Percentiles rank a stretch among this genome's conserved stretches.
Conservation (phyloP, 2,329 filamentous ascomycete genomes). For the Ploettnerulaceae sp. region DNA sequence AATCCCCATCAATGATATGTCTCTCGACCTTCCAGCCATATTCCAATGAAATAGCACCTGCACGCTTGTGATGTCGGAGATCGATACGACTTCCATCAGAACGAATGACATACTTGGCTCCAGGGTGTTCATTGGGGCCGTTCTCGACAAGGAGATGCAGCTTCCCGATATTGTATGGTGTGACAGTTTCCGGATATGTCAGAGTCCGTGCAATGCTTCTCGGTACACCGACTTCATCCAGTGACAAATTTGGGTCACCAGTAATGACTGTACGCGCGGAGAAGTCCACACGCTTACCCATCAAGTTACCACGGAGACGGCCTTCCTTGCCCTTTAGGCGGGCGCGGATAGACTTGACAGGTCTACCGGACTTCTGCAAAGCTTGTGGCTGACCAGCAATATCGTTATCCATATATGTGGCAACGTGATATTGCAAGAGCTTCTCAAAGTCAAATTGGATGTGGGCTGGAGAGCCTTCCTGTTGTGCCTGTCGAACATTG, state of each 20-base stretch:
- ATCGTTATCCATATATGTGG: slow-evolving; percentile 99
- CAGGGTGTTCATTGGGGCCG: slow-evolving; percentile 90
- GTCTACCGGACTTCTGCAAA: slow-evolving; percentile 92
- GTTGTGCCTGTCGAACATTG: slow-evolving; percentile 85
- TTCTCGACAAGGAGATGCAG: slow-evolving; percentile 86
- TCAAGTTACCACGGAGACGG: slow-evolving; percentile 94
- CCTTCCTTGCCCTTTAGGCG: slow-evolving; percentile 99
- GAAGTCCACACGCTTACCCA: slow-evolving; percentile 99
- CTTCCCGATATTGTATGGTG: slow-evolving; percentile 94
- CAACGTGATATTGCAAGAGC: slow-evolving; percentile 93
- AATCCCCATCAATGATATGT: slow-evolving; percentile 92
- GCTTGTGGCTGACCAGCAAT: slow-evolving; percentile 93
- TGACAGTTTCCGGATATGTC: slow-evolving; percentile 96
- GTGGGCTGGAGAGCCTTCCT: slow-evolving; percentile 87
- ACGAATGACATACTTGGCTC: slow-evolving; percentile 93
- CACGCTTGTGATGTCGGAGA: slow-evolving; percentile 85
- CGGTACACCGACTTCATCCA: slow-evolving; percentile 96
- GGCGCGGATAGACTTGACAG: slow-evolving; percentile 93
- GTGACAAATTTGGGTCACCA: slow-evolving; percentile 90
- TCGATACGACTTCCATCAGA: slow-evolving; percentile 93
- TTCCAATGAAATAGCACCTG: slow-evolving; percentile 75
- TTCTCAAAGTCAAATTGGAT: slow-evolving; percentile 87
- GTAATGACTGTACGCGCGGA: slow-evolving; percentile 99
- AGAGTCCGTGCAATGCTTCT: slow-evolving; percentile 87
- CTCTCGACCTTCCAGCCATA: slow-evolving; percentile 99